These are phyloP conservation scores for Colletotrichum eremochloae DNA, from an alignment of 2,329 filamentous ascomycete species.

Conservation along the genomic window DNA sequence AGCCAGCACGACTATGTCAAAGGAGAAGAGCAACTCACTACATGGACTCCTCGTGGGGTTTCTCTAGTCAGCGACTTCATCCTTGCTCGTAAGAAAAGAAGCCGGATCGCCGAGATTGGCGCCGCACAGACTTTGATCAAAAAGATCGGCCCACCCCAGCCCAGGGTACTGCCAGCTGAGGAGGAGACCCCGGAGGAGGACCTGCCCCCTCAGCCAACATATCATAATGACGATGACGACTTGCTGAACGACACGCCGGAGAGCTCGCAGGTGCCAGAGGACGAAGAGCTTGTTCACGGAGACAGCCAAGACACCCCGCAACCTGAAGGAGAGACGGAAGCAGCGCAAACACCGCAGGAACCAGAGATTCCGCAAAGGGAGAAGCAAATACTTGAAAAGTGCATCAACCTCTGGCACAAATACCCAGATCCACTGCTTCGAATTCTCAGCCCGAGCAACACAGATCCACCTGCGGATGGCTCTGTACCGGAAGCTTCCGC, in stretches of 20 bases:
- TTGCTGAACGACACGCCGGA: constrained; percentile 70
- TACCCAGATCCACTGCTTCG: constrained; percentile 68
- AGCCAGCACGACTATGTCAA: constrained; percentile 96
- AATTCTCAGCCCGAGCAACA: constrained; percentile 72
- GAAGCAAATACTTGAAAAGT: constrained; percentile 64
- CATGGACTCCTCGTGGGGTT: constrained; percentile 91
- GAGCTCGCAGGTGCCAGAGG: constrained; percentile 59
- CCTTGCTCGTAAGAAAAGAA: constrained; percentile 77
- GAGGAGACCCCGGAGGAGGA: constrained; percentile 55
- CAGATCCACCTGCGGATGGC: constrained; percentile 77
- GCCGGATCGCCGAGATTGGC: constrained; percentile 84
- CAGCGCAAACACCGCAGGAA: constrained; percentile 44
- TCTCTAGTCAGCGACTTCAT: constrained; percentile 93
- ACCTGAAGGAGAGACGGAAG: constrained; percentile 45
- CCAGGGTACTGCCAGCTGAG: constrained; percentile 49
- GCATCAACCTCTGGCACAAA: constrained; percentile 74
- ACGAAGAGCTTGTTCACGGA: constrained; percentile 47
- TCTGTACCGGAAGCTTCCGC: constrained; percentile 60
- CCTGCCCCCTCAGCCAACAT: constrained; percentile 53
- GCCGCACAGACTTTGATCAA: constrained; percentile 76
- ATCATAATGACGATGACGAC: constrained; percentile 68
- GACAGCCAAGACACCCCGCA: constrained; percentile 45
- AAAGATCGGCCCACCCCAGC: constrained; percentile 66
- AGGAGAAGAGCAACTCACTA: constrained; percentile 87
- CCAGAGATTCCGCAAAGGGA: constrained; percentile 60